Evolutionary conservation across 768 basidiomycete species (phyloP), one percentile per base, ranked within the genome.

Genomic region (Russula sp.): DNA sequence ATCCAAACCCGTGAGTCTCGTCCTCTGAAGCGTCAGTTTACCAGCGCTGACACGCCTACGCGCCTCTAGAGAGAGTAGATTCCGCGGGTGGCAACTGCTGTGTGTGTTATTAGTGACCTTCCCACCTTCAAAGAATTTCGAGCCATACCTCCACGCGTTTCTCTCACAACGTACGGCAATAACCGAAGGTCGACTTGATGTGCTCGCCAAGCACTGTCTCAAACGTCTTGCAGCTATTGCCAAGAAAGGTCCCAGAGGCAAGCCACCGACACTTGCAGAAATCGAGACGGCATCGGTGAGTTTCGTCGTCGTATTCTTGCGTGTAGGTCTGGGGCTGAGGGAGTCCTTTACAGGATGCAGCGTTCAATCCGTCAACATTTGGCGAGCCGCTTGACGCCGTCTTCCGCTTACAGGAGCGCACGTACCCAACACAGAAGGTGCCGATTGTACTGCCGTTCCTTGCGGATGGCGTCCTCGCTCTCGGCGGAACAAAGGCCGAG

Each of bases 401-500:
- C 63, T 87, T 90, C 75, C 80, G 88, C 50, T 77, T 94, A 10
- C 94, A 97, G 75, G 86, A 87, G 70, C 84, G 90, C 47, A 91
- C 88, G 55, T 95, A 96, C 69, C 90, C 93, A 2, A 78, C 83
- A 58, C 84, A 89, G 68, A 88, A 86, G 73, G 86, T 96, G 13
- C 94, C 94, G 18, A 92, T 94, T 73, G 91, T 98, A 69, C 84
- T 98, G 7, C 92, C 94, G 14, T 97, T 96, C 80, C 86, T 97
- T 32, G 87, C 91, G 2, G 89, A 96, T 68, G 92, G 91, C 1
- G 94, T 97, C 68, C 82, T 98, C 50, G 89, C 91, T 2, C 78
- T 94, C 11, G 92, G 92, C 0, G 95, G 94, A 4, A 82, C 85
- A 50, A 86, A 87, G 71, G 76, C 86, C 35, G 94, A 95, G 71